Evolutionary conservation across 2,329 filamentous ascomycete species (phyloP).

Genomic region (Verticillium klebahnii): DNA sequence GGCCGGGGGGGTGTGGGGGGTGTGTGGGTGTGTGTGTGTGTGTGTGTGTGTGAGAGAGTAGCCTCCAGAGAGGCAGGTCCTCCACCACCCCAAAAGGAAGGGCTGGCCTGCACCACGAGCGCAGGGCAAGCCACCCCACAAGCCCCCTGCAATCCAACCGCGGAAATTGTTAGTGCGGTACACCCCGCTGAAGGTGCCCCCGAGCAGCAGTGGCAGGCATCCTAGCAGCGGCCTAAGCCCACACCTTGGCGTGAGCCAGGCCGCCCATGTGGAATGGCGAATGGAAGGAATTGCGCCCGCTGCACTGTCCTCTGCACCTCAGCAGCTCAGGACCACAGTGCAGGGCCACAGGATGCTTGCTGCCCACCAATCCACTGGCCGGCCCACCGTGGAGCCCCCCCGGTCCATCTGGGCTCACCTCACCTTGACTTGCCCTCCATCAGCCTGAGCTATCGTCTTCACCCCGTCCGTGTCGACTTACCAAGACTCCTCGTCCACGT

Average conservation of each 20-base stretch:
- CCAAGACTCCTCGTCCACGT: background rate
- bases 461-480: background rate
- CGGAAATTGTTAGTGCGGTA: conserved; percentile 3
- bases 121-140: background rate
- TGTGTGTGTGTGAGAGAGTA: no score
- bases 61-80: background rate
- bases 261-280: background rate
- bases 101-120: background rate
- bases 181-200: background rate
- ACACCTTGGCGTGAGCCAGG: background rate
- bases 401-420: background rate
- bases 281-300: background rate
- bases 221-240: background rate
- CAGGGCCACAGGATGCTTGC: background rate
- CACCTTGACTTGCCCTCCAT: background rate
- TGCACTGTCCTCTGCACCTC: background rate
- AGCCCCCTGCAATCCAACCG: conserved; percentile 1
- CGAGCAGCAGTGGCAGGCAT: background rate
- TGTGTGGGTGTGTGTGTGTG: no score
- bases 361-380: background rate
- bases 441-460: background rate
- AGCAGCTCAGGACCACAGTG: background rate
- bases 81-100: background rate
- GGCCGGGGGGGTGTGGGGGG: no score
- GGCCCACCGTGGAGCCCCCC: background rate